Evolutionary conservation across 225 moss, liverwort and hornwort genomes (phyloP).

Genomic region (Pleurozium schreberi): DNA sequence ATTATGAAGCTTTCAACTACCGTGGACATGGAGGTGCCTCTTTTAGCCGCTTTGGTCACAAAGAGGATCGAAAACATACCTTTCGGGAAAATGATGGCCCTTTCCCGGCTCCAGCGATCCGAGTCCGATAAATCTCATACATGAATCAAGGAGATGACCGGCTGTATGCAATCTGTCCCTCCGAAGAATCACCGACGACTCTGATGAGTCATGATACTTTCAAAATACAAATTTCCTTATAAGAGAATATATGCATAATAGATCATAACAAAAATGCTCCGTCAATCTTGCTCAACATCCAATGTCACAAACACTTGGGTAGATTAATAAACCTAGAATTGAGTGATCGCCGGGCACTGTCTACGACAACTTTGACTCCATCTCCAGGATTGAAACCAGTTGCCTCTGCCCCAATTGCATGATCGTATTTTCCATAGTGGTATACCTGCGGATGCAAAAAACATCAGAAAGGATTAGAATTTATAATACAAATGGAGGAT

Average conservation of each 20-base stretch:
- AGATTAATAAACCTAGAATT: slow-evolving; percentile 45
- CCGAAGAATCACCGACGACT: background rate
- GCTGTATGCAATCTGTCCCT: slow-evolving; percentile 58
- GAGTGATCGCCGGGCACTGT: slow-evolving; percentile 25
- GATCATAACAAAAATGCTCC: background rate
- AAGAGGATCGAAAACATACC: slow-evolving; percentile 12
- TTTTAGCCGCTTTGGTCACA: background rate
- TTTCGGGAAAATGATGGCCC: slow-evolving; percentile 69
- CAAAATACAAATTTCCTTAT: background rate
- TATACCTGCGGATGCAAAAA: slow-evolving; percentile 36
- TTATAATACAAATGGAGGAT: background rate
- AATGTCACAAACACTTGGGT: background rate
- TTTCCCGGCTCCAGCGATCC: slow-evolving; percentile 49
- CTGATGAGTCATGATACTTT: background rate
- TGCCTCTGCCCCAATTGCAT: background rate
- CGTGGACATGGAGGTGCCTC: background rate
- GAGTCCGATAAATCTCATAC: slow-evolving; percentile 50
- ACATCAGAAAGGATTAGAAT: background rate
- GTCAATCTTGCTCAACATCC: background rate
- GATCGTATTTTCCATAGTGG: slow-evolving; percentile 46
- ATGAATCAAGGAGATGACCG: slow-evolving; percentile 67
- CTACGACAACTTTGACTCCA: slow-evolving; percentile 39
- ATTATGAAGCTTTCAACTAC: background rate
- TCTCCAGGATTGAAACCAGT: slow-evolving; percentile 36
- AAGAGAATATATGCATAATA: background rate